Conservation (phyloP, 495 filamentous ascomycete genomes). For the Tuber aestivum region DNA sequence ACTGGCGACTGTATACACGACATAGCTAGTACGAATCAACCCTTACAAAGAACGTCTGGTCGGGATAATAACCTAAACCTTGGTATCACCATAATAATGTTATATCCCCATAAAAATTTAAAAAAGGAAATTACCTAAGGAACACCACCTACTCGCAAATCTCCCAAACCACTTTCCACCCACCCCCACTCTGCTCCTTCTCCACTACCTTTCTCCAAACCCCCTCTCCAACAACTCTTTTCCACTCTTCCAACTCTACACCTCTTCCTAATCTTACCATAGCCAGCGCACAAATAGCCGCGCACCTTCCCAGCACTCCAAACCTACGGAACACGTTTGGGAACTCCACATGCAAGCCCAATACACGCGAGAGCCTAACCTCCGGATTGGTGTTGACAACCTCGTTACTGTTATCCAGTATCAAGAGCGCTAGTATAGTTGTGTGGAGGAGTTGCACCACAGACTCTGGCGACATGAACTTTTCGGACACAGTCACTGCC, state of each 20-base stretch:
- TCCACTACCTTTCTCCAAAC: neutral
- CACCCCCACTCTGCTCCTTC: conserved; percentile 13
- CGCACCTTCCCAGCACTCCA: conserved; percentile 8
- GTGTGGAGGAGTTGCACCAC: conserved; percentile 15
- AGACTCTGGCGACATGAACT: conserved; percentile 11
- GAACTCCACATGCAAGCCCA: conserved; percentile 16
- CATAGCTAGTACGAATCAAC: too few relatives aligned
- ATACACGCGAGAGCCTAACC: conserved; percentile 5
- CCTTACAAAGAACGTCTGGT: too few relatives aligned
- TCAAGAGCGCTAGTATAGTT: conserved; percentile 12
- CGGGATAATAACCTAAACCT: too few relatives aligned
- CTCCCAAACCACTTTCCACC: conserved; percentile 24
- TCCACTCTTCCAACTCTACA: conserved; percentile 1
- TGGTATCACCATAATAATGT: too few relatives aligned
- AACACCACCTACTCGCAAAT: neutral
- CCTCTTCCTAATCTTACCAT: conserved; percentile 15
- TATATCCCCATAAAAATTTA: too few relatives aligned
- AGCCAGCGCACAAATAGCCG: conserved; percentile 21
- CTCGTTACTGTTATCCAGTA: conserved; percentile 8
- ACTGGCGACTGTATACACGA: too few relatives aligned
- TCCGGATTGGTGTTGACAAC: conserved; percentile 10
- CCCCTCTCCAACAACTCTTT: conserved; percentile 2
- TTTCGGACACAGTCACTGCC: neutral
- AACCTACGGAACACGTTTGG: conserved; percentile 20
- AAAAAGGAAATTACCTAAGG: too few relatives aligned